A percentile compares a stretch with the other conserved stretches of the same genome.
Evolutionary conservation across 2,329 filamentous ascomycete genomes (phyloP).

Genomic region (Knufia petricola): DNA sequence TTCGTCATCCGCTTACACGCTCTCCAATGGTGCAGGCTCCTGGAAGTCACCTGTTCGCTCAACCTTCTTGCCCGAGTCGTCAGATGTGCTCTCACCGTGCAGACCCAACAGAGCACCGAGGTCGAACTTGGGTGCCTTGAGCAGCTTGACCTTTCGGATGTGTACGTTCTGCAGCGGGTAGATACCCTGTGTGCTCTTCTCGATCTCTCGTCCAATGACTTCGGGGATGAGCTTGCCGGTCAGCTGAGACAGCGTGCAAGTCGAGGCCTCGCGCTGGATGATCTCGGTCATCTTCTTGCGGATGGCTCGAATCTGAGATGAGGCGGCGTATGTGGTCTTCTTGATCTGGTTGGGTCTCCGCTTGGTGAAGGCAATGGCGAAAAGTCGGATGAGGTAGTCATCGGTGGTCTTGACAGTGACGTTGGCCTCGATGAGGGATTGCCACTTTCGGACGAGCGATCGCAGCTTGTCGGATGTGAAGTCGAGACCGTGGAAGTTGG

Average conservation of each 20-base stretch:
- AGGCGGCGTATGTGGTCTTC: constrained; percentile 98
- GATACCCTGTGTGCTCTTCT: constrained; percentile 99
- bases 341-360: constrained; percentile 98
- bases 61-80: constrained; percentile 96
- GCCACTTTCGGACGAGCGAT: constrained; percentile 99
- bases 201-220: constrained; percentile 98
- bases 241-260: constrained; percentile 90
- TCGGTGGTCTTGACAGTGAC: constrained; percentile 99
- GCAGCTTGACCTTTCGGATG: constrained; percentile 99
- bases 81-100: constrained; percentile 92
- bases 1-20: too few species aligned
- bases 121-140: constrained; percentile 98
- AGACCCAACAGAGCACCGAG: constrained; percentile 90
- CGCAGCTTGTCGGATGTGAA: constrained; percentile 99
- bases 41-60: constrained; percentile 94
- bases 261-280: constrained; percentile 89
- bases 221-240: constrained; percentile 98
- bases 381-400: constrained; percentile 97
- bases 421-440: constrained; percentile 98
- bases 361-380: constrained; percentile 99
- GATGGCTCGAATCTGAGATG: constrained; percentile 95
- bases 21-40: constrained; percentile 82
- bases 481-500: constrained; percentile 99
- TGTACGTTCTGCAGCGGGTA: constrained; percentile 99
- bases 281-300: constrained; percentile 99